Conservation (phyloP, 768 basidiomycete genomes). For the Tricholoma saponaceum region DNA sequence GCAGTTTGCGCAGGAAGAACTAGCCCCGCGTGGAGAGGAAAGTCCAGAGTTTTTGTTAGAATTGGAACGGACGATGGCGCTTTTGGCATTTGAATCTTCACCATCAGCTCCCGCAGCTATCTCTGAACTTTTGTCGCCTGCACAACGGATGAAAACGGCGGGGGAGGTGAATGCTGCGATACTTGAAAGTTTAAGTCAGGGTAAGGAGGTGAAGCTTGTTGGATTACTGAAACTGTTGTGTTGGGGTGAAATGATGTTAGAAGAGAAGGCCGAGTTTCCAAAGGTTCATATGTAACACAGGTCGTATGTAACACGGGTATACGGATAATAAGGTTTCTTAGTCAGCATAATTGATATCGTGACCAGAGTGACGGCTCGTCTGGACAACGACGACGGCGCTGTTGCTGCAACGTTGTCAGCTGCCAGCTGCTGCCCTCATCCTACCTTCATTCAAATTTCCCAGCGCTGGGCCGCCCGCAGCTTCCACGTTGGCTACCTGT, state of each 20-base stretch:
- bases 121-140: constrained; percentile 75
- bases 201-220: constrained; percentile 87
- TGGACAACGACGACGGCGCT: constrained; percentile 5
- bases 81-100: constrained; percentile 76
- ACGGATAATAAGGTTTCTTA: not conserved
- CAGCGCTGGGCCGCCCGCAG: no score
- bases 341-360: constrained; percentile 1
- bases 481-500: no score
- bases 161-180: constrained; percentile 96
- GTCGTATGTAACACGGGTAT: no score
- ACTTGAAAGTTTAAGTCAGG: constrained; percentile 86
- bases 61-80: constrained; percentile 91
- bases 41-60: constrained; percentile 90
- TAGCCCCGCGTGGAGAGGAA: constrained; percentile 94
- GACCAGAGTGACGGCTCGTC: constrained; percentile 1
- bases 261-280: constrained; percentile 77
- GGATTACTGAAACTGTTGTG: constrained; percentile 77
- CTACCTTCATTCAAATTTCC: no score
- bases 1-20: constrained; percentile 87
- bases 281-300: constrained; percentile 44
- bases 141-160: constrained; percentile 91
- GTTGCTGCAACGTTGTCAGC: constrained; percentile 1
- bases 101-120: constrained; percentile 61
- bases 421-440: not conserved
- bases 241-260: constrained; percentile 84